Base-by-base conservation (phyloP, 1,139 yeast genomes). In the Yamadazyma atlantica region DNA sequence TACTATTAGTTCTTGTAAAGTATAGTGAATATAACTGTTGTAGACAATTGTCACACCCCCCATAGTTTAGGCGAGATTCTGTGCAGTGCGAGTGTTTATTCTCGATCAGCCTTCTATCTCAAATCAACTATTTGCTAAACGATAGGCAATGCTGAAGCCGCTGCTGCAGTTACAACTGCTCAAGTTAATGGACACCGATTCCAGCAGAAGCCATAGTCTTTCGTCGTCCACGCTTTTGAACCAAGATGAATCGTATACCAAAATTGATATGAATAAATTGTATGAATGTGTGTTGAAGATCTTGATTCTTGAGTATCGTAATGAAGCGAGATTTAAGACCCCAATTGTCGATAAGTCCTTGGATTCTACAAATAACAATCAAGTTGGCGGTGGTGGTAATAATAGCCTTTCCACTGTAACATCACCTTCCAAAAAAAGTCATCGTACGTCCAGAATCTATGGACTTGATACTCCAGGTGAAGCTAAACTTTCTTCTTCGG, bases 301-400 rank as follows among this genome's bases (percentile, higher is more conserved):
- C 4, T 48, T 78, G 9, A 54, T 80, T n/a, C 55, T 80, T 12
- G 82, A 78, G 42, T 78, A 80, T 50, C 60, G 72, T 40, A 76
- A 73, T 44, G 85, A 80, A 51, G 82, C 82, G 3, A 56, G 85
- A 24, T 80, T 80, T 57, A 56, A 70, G 36, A 67, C 71, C 4
- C 74, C 75, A 1, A 55, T 64, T 11, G 44, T 45, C 18, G 41
- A 47, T 23, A 21, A 28, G 4, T 4, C 21, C 16, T 21, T 28
- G 29, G 15, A 7, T 6, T 14, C 29, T 26, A n/a, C n/a, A n/a
- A n/a, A n/a, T n/a, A n/a, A n/a, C n/a, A 26, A 26, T 14, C 16
- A 16, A 7, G 29, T 16, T 24, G 13, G 4, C 13, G 14, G 10
- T 6, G 14, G 29, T 10, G 6, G 15, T 26, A 14, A 16, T 16